A percentile compares a stretch with the other conserved stretches of the same genome.
phyloP scores from a whole-genome alignment of 2,329 filamentous ascomycete genomes.

The Colletotrichum costaricense region DNA sequence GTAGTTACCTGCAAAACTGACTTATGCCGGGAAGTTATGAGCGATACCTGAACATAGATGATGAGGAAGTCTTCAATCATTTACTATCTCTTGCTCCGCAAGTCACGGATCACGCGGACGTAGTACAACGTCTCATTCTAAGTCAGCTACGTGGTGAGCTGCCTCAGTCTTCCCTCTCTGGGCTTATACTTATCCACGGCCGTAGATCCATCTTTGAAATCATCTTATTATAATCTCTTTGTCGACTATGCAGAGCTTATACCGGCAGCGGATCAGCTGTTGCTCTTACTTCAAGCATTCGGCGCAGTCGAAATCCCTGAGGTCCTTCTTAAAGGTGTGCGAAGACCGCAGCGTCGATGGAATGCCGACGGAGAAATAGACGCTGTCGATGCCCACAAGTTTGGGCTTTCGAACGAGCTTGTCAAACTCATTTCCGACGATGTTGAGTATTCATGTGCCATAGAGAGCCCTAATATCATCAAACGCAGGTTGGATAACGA shows the following conservation, averaged over 20 bases:
- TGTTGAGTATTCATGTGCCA: slow-evolving; percentile 8
- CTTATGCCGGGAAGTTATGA: slow-evolving; percentile 42
- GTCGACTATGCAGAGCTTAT: slow-evolving; percentile 42
- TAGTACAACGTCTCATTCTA: slow-evolving; percentile 41
- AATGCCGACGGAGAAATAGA: slow-evolving; percentile 41
- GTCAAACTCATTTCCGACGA: slow-evolving; percentile 37
- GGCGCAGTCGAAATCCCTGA: slow-evolving; percentile 37
- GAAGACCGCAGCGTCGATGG: slow-evolving; percentile 40
- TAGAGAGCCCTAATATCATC: slow-evolving; percentile 29
- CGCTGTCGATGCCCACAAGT: slow-evolving; percentile 37
- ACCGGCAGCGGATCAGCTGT: slow-evolving; percentile 38
- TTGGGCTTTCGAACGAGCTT: slow-evolving; percentile 39
- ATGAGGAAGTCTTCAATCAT: slow-evolving; percentile 45
- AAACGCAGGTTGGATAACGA: slow-evolving; percentile 38
- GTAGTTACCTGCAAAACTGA: neutral
- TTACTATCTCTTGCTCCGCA: slow-evolving; percentile 37
- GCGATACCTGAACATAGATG: slow-evolving; percentile 48
- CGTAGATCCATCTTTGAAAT: neutral
- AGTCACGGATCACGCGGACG: slow-evolving; percentile 32
- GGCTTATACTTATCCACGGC: neutral
- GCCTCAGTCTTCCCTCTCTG: neutral
- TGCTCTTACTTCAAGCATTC: slow-evolving; percentile 41
- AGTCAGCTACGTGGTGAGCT: slow-evolving; percentile 16
- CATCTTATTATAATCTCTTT: slow-evolving; percentile 40
- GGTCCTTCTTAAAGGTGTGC: slow-evolving; percentile 39